phyloP scores from a whole-genome alignment of 1,284 basidiomycete species.

The Pterulicium gracile region DNA sequence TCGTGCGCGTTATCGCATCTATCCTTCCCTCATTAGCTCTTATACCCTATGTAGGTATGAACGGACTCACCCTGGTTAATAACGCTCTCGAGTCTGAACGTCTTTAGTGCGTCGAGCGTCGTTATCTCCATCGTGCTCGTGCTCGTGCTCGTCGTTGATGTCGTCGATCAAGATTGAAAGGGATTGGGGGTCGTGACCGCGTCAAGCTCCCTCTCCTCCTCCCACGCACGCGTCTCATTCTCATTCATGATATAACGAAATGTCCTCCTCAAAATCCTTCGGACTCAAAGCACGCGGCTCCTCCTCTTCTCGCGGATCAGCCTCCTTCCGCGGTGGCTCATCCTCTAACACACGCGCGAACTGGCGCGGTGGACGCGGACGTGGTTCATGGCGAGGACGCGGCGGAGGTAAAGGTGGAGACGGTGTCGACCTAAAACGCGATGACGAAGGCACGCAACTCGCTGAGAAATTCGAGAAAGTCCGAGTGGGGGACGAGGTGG shows the following conservation, averaged over 20 bases:
- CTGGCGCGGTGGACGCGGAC: not conserved
- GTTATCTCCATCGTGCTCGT: not conserved
- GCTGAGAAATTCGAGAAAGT: conserved; percentile 61
- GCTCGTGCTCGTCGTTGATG: too few species aligned
- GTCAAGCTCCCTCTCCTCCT: not conserved
- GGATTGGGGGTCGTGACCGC: too few species aligned
- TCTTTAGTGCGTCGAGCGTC: not conserved
- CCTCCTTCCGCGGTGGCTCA: not conserved
- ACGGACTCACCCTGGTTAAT: not conserved
- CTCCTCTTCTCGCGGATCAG: too few species aligned
- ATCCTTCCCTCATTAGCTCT: not conserved
- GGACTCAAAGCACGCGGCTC: not conserved
- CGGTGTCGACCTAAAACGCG: conserved; percentile 32
- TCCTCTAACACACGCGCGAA: not conserved
- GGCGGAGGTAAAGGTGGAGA: conserved; percentile 28
- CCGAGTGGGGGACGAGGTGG: conserved; percentile 56
- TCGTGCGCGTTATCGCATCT: not conserved
- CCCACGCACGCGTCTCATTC: too few species aligned
- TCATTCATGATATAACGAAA: too few species aligned
- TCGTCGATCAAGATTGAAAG: too few species aligned
- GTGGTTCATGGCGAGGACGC: not conserved
- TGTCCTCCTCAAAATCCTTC: not conserved
- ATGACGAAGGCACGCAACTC: conserved; percentile 57
- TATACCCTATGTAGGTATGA: not conserved
- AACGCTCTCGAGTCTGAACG: not conserved